A percentile compares a stretch with the other conserved stretches of the same genome.
These are phyloP conservation scores for Zygosaccharomyces sapae DNA, from an alignment of 1,139 yeast genomes.

Conservation along the genomic window DNA sequence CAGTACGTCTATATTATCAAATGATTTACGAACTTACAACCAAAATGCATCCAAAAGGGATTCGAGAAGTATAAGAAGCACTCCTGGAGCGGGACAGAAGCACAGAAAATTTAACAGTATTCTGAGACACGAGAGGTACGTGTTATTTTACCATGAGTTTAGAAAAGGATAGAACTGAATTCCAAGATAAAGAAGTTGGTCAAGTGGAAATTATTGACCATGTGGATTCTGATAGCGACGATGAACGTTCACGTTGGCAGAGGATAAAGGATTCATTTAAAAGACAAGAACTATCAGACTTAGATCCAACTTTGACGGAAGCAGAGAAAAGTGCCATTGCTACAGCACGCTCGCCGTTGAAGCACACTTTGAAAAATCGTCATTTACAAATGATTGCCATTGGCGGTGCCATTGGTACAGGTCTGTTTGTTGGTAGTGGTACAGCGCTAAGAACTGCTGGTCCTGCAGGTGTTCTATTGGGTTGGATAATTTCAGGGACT, in stretches of 20 bases:
- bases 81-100: too few relatives aligned
- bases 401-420: constrained; percentile 66
- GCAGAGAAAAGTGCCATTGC: constrained; percentile 62
- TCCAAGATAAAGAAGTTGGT: neutral
- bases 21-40: neutral
- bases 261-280: constrained; percentile 52
- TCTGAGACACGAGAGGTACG: neutral
- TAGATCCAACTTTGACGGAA: constrained; percentile 61
- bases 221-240: neutral
- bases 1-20: neutral
- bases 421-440: constrained; percentile 61
- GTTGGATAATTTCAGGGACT: constrained; percentile 49
- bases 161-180: neutral
- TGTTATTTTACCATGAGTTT: neutral
- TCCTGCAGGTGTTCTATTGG: constrained; percentile 59
- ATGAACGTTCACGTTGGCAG: constrained; percentile 33
- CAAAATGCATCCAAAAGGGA: neutral
- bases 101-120: neutral
- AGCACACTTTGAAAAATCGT: constrained; percentile 55
- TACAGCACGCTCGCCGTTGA: constrained; percentile 66
- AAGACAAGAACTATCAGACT: constrained; percentile 49
- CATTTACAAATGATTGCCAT: constrained; percentile 65
- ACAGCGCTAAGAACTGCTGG: constrained; percentile 61
- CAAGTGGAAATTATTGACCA: neutral
- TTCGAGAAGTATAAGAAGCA: neutral